Evolutionary conservation across 2,329 filamentous ascomycete genomes (phyloP), one percentile per base, ranked within the genome.

Genomic region (Metarhizium humberi): DNA sequence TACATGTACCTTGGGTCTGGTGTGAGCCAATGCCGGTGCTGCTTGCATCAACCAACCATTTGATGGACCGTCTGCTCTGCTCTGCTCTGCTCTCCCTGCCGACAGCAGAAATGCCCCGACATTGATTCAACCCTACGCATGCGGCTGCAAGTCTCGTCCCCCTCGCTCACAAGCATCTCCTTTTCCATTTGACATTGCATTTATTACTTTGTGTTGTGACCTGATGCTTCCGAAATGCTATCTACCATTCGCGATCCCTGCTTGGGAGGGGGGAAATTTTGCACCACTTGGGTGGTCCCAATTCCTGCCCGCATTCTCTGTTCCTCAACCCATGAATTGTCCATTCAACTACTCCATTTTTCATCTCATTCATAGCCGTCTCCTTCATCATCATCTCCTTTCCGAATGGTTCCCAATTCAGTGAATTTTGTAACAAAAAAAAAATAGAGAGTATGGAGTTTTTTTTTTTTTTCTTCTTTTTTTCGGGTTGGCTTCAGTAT

Each of bases 121-220:
- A 34, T 25, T 25, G 25, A 25, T 25, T 25, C 32, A 34, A 34
- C 6, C 32, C 32, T 34, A 34, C 32, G 32, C 32, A 34, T 34
- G 32, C 32, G 32, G 7, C 32, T 8, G 32, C 32, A 34, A 25
- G 25, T 25, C 25, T 25, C 25, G 25, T 4, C 25, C 25, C 10
- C 32, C 32, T 11, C 32, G 5, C 10, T 34, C 32, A 11, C 32
- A 7, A 11, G 0, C 32, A 11, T 34, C 32, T 3, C 32, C 7
- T 2, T 34, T 34, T 11, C 32, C 32, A 34, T 11, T 34, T 34
- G 32, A 34, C 32, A 34, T 34, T 34, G 32, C 10, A 11, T 34
- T 34, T 11, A 34, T 52, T 53, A 52, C 57, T 55, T 54, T 51
- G 57, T 59, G 59, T 49, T 59, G 59, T 60, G 59, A 57, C 55